A percentile compares a stretch with the other conserved stretches of the same genome.
These are phyloP conservation scores for Psilocybe sp. DNA, from an alignment of 768 basidiomycete genomes.

Conservation along the genomic window DNA sequence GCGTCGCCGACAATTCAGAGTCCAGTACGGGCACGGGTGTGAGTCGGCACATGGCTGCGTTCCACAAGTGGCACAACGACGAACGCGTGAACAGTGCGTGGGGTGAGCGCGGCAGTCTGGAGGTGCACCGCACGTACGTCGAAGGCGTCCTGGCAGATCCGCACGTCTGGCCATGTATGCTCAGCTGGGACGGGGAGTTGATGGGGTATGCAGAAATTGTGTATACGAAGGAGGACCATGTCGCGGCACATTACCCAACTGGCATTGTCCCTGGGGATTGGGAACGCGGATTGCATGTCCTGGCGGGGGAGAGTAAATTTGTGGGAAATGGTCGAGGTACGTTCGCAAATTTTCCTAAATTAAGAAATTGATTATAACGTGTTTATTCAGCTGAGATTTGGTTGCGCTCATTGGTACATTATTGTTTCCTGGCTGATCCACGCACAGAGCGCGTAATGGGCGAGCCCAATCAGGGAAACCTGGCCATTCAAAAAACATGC, in stretches of 20 bases:
- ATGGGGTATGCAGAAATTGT: conserved; percentile 45
- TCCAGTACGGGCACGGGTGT: conserved; percentile 1
- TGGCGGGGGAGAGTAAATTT: conserved; percentile 46
- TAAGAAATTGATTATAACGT: background rate
- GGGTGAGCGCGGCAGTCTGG: conserved; percentile 44
- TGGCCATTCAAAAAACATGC: conserved; percentile 19
- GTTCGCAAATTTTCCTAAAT: conserved; percentile 12
- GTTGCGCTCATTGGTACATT: conserved; percentile 37
- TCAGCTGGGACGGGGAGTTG: conserved; percentile 45
- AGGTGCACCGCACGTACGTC: conserved; percentile 40
- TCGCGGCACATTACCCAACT: conserved; percentile 26
- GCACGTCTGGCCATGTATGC: conserved; percentile 35
- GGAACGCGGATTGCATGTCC: conserved; percentile 40
- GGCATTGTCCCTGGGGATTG: conserved; percentile 20
- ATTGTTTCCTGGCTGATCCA: conserved; percentile 40
- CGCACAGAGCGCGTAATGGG: conserved; percentile 39
- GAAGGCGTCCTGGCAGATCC: conserved; percentile 32
- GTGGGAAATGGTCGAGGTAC: conserved; percentile 38
- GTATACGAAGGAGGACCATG: conserved; percentile 42
- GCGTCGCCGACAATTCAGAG: conserved; percentile 4
- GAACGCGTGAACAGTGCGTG: conserved; percentile 43
- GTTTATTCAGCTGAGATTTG: conserved; percentile 28
- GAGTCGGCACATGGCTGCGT: conserved; percentile 38
- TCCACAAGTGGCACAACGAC: conserved; percentile 48
- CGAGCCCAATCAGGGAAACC: conserved; percentile 36